These are phyloP conservation scores for Lactarius akahatsu DNA, from an alignment of 768 basidiomycete species.

Conservation along the genomic window DNA sequence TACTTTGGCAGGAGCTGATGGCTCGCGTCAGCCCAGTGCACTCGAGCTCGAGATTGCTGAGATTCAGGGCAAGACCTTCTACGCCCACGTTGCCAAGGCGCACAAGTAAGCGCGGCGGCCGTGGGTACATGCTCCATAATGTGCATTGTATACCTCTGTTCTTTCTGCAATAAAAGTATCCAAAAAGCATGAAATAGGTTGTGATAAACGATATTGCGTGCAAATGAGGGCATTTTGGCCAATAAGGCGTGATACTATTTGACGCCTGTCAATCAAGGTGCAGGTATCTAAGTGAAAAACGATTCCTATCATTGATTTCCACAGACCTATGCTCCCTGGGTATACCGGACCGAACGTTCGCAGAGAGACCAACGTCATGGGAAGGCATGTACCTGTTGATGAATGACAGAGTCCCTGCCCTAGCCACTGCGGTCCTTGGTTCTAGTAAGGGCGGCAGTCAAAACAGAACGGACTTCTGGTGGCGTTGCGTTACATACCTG, in stretches of 20 bases:
- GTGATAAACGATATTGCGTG: not conserved
- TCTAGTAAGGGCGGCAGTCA: too few species aligned
- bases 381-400: not conserved
- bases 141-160: not conserved
- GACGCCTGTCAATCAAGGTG: not conserved
- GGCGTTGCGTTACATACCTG: not conserved
- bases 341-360: too few species aligned
- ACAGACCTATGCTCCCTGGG: not conserved
- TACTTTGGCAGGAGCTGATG: conserved; percentile 50
- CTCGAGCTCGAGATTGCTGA: conserved; percentile 53
- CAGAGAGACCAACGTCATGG: not conserved
- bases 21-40: conserved; percentile 46
- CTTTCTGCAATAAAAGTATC: not conserved
- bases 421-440: not conserved
- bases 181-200: not conserved
- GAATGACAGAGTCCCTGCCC: not conserved
- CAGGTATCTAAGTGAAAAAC: not conserved
- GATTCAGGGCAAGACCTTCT: conserved; percentile 56
- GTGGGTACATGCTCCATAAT: not conserved
- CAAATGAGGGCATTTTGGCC: not conserved
- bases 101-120: conserved; percentile 21
- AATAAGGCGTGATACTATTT: not conserved
- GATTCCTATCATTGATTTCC: not conserved
- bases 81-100: conserved; percentile 41
- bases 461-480: too few species aligned